Conservation (phyloP, 1,284 basidiomycete genomes). For the Rhodotorula sp. region DNA sequence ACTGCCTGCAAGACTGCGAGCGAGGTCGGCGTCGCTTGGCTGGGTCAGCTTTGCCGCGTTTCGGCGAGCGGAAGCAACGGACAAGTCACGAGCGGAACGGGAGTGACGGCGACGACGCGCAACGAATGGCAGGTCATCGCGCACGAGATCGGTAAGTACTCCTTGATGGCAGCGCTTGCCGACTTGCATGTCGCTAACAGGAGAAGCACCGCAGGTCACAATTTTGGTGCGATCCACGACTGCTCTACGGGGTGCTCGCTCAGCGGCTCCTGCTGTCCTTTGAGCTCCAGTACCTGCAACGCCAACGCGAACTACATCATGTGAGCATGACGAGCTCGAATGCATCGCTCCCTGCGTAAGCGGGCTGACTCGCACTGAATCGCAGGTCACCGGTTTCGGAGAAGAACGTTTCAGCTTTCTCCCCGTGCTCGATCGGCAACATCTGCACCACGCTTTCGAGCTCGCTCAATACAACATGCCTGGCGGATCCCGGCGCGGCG, state of each 20-base stretch:
- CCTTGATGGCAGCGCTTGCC: too few relatives aligned
- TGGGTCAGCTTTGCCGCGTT: constrained; percentile 62
- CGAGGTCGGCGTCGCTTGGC: constrained; percentile 89
- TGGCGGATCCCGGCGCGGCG: constrained; percentile 22
- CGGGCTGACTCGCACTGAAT: background rate
- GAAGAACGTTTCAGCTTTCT: constrained; percentile 64
- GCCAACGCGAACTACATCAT: constrained; percentile 66
- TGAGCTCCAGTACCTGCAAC: constrained; percentile 62
- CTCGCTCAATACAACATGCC: constrained; percentile 48
- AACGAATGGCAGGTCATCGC: constrained; percentile 72
- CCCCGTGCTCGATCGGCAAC: constrained; percentile 78
- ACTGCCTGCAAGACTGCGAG: constrained; percentile 77
- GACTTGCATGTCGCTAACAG: background rate
- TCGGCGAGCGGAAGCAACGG: constrained; percentile 24
- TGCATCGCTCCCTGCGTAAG: background rate
- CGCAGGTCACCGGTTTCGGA: constrained; percentile 60
- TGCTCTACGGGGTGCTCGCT: constrained; percentile 59
- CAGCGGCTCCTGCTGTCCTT: constrained; percentile 67
- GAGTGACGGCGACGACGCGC: constrained; percentile 67
- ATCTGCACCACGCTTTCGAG: constrained; percentile 60
- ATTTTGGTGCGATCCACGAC: constrained; percentile 80
- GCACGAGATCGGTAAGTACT: constrained; percentile 69
- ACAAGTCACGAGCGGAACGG: constrained; percentile 59
- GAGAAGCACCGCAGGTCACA: constrained; percentile 64
- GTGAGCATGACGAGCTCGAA: constrained; percentile 45